phyloP scores from a whole-genome alignment of 257 asterid species.

The Plantago elongata region DNA sequence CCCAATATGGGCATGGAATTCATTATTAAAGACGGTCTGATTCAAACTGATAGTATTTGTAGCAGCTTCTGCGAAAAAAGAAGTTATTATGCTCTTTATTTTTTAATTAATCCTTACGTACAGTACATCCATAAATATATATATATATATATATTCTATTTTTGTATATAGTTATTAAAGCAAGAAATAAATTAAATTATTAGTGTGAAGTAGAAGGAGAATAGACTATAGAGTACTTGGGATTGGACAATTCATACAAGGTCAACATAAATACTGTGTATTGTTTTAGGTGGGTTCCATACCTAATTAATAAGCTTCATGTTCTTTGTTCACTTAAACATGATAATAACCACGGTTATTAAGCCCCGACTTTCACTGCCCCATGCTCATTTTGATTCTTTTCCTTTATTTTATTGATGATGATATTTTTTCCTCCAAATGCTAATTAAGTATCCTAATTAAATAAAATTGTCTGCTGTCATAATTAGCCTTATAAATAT shows the following conservation, averaged over 20 bases:
- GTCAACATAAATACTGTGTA: neutral
- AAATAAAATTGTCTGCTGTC: too few relatives aligned
- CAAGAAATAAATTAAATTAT: neutral
- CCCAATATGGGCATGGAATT: conserved; percentile 8
- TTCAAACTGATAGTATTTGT: neutral
- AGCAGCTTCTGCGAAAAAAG: conserved; percentile 19
- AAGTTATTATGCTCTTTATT: conserved; percentile 3
- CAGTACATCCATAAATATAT: too few relatives aligned
- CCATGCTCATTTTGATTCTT: conserved; percentile 11
- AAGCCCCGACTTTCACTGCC: conserved; percentile 11
- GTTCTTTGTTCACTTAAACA: neutral
- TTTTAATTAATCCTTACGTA: neutral
- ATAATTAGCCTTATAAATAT: too few relatives aligned
- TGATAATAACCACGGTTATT: neutral
- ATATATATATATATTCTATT: neutral
- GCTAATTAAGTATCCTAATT: too few relatives aligned
- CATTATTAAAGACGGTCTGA: conserved; percentile 7
- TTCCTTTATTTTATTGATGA: neutral
- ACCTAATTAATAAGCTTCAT: neutral
- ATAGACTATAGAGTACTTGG: too few relatives aligned
- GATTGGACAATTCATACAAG: conserved; percentile 4
- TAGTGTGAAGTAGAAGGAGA: too few relatives aligned
- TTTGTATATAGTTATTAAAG: neutral
- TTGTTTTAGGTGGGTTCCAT: neutral
- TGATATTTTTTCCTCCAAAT: too few relatives aligned